Conservation (phyloP, 176 grass and related monocot species). For the Aegilops bicornis region DNA sequence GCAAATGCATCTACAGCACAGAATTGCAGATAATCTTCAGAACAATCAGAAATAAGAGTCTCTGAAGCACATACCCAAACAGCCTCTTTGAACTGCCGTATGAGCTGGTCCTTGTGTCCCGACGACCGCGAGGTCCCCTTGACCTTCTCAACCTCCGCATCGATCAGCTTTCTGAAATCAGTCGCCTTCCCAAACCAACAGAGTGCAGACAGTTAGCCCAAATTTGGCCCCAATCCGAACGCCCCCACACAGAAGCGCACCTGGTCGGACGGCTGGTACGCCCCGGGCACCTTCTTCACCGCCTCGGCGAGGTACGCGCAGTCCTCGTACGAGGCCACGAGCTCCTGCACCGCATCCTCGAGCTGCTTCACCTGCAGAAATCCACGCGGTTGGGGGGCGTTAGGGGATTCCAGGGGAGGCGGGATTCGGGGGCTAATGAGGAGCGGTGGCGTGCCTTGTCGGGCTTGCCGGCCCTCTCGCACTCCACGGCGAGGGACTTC, state of each 20-base stretch:
- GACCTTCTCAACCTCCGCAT: slow-evolving; percentile 55
- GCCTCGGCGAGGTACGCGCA: slow-evolving; percentile 54
- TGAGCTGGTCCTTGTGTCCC: slow-evolving; percentile 45
- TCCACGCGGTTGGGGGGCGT: not conserved
- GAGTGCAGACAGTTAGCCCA: not conserved
- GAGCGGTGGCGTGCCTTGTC: slow-evolving; percentile 39
- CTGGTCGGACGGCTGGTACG: slow-evolving; percentile 76
- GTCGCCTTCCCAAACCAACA: slow-evolving; percentile 49
- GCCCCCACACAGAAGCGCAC: slow-evolving; percentile 6
- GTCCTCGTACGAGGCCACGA: slow-evolving; percentile 64
- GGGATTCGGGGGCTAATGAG: not conserved
- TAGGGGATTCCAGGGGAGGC: not conserved
- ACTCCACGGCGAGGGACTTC: slow-evolving; percentile 62
- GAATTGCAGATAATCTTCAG: not conserved
- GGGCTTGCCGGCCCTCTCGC: slow-evolving; percentile 55
- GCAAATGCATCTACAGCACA: slow-evolving; percentile 1
- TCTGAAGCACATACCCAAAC: slow-evolving; percentile 62
- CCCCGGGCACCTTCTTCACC: slow-evolving; percentile 42
- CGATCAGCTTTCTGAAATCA: slow-evolving; percentile 65
- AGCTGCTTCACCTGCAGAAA: slow-evolving; percentile 62
- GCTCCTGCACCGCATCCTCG: slow-evolving; percentile 52
- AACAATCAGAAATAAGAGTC: not conserved
- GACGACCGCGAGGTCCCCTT: slow-evolving; percentile 40
- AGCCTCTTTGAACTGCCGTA: slow-evolving; percentile 75
- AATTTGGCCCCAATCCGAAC: slow-evolving; percentile 1